Evolutionary conservation across 2,329 filamentous ascomycete genomes (phyloP), one percentile per base, ranked within the genome.

Genomic region (Aspergillus cejpii): DNA sequence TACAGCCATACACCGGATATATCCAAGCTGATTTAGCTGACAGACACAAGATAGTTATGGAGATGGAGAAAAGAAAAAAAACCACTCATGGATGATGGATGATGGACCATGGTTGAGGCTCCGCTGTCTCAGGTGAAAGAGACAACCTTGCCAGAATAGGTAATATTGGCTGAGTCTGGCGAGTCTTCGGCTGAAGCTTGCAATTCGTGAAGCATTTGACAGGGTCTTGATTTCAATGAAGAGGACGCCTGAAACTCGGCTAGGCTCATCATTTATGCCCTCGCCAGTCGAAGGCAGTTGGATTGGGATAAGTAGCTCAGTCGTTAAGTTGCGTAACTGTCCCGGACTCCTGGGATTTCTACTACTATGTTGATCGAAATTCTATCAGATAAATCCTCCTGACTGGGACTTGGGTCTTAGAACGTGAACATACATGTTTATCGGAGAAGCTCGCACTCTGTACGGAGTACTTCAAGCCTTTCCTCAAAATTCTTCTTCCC

Each of bases 41-140:
- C n/a, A n/a, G n/a, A n/a, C n/a, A n/a, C n/a, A 28, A 33, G 11
- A 44, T 48, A 40, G 33, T 28, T 19, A 37, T 36, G 34, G 10
- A 20, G 15, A 12, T 8, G 31, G 15, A 42, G 23, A 38, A 44
- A 38, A 27, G 24, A 38, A 23, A 51, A 51, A 51, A 47, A 20
- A n/a, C n/a, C n/a, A n/a, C n/a, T n/a, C n/a, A n/a, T n/a, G n/a
- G n/a, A n/a, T n/a, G n/a, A n/a, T n/a, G n/a, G n/a, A n/a, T n/a
- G 28, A 27, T 34, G 45, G 52, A 41, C 59, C 57, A 58, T 56
- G 60, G 59, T 56, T 63, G 53, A 58, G 55, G 47, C 55, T 49
- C 60, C 56, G 52, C 53, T 41, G 45, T 47, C 54, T 54, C 53
- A 48, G 36, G 43, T 33, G 41, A 43, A 33, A 37, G 29, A 46